These are phyloP conservation scores for Andrographis paniculata DNA, from an alignment of 305 asterid genomes.

Conservation along the genomic window DNA sequence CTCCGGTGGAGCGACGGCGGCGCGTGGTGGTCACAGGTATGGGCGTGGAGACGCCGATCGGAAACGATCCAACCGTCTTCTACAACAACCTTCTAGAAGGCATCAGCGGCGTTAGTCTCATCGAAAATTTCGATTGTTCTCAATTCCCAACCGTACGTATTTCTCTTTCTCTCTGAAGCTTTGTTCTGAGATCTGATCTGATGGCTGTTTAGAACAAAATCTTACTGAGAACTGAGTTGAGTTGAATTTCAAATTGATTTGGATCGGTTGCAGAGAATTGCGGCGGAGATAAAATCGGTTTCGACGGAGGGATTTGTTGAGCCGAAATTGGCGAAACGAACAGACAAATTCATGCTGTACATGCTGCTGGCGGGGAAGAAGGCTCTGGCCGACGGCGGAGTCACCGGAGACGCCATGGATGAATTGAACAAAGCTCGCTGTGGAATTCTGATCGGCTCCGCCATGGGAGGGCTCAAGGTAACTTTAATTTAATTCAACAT, in stretches of 20 bases:
- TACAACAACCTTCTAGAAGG: constrained; percentile 40
- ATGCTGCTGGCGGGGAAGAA: constrained; percentile 37
- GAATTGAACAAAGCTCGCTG: constrained; percentile 29
- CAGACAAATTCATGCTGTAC: constrained; percentile 35
- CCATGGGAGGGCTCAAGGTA: constrained; percentile 37
- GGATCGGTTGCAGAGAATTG: constrained; percentile 27
- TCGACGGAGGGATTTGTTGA: constrained; percentile 35
- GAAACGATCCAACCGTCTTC: constrained; percentile 27
- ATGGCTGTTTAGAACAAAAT: too few species aligned
- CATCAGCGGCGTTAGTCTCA: constrained; percentile 31
- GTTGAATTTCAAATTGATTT: too few species aligned
- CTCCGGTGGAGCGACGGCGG: too few species aligned
- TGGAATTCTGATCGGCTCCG: constrained; percentile 37
- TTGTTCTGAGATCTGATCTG: too few species aligned
- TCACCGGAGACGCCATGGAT: constrained; percentile 26
- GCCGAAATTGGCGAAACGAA: constrained; percentile 30
- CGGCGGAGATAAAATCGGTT: constrained; percentile 34
- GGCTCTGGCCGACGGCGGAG: constrained; percentile 35
- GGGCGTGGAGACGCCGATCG: constrained; percentile 34
- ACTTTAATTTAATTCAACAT: constrained; percentile 5
- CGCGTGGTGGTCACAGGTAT: constrained; percentile 39
- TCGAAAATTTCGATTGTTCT: constrained; percentile 40
- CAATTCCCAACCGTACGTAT: too few species aligned
- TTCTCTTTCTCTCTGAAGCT: too few species aligned
- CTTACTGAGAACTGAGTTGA: too few species aligned